These are phyloP conservation scores for Mimosa bimucronata DNA, from an alignment of 306 rosid genomes.

Conservation along the genomic window DNA sequence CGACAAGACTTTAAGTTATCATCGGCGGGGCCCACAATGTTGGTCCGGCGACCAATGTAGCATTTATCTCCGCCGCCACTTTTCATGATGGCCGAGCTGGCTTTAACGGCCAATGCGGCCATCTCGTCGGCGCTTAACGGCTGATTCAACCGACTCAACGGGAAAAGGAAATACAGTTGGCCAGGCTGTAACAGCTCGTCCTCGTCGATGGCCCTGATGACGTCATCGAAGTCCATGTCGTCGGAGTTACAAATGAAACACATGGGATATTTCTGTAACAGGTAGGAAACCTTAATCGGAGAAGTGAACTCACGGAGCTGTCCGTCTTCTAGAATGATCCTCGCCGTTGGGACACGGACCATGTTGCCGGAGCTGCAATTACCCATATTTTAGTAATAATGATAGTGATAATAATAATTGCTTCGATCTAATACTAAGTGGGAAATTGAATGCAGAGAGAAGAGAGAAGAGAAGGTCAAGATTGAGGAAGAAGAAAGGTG, in stretches of 20 bases:
- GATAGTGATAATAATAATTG: background rate
- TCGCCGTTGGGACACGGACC: slow-evolving; percentile 57
- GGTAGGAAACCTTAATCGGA: slow-evolving; percentile 67
- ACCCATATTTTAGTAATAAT: slow-evolving; percentile 52
- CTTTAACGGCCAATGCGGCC: slow-evolving; percentile 90
- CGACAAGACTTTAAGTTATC: slow-evolving; percentile 34
- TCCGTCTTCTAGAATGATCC: slow-evolving; percentile 73
- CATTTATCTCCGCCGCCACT: slow-evolving; percentile 43
- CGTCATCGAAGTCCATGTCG: slow-evolving; percentile 78
- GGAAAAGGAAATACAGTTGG: slow-evolving; percentile 85
- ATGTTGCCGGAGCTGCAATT: slow-evolving; percentile 63
- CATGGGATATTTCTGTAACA: slow-evolving; percentile 58
- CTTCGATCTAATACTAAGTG: background rate
- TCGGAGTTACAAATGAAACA: slow-evolving; percentile 85
- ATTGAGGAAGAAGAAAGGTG: background rate
- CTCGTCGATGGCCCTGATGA: slow-evolving; percentile 55
- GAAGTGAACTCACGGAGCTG: slow-evolving; percentile 58
- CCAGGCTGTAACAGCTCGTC: slow-evolving; percentile 70
- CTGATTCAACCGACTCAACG: slow-evolving; percentile 51
- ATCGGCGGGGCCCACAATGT: slow-evolving; percentile 41
- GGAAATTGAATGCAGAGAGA: too few species aligned
- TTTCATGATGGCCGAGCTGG: slow-evolving; percentile 61
- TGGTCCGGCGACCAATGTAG: slow-evolving; percentile 38
- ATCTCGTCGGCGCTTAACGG: slow-evolving; percentile 64
- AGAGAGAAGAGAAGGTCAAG: background rate